phyloP scores from a whole-genome alignment of 2,329 filamentous ascomycete species.

The Aspergillus brunneoviolaceus region DNA sequence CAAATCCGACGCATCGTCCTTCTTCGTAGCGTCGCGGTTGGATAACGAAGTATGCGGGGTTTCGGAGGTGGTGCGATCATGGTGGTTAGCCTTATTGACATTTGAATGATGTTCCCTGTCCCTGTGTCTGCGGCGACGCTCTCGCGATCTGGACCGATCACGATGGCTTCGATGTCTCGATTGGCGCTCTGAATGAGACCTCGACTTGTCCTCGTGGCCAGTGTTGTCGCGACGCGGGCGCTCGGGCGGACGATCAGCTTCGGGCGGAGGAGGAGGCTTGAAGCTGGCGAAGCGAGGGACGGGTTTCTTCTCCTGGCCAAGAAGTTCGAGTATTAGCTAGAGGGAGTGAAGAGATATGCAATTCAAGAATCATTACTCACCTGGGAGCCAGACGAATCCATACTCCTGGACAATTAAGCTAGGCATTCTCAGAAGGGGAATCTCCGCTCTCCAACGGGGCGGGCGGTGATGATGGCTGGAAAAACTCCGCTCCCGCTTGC shows the following conservation, averaged over 20 bases:
- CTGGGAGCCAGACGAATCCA: constrained; percentile 38
- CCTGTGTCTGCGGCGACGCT: constrained; percentile 17
- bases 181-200: constrained; percentile 21
- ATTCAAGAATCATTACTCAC: constrained; percentile 23
- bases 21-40: constrained; percentile 16
- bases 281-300: constrained; percentile 77
- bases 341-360: neutral
- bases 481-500: constrained; percentile 26
- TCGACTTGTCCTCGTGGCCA: constrained; percentile 23
- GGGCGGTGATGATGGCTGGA: constrained; percentile 22
- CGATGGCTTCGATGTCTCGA: constrained; percentile 24
- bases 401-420: constrained; percentile 25
- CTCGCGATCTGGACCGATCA: constrained; percentile 25
- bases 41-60: constrained; percentile 1
- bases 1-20: constrained; percentile 29
- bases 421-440: constrained; percentile 13
- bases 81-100: constrained; percentile 14
- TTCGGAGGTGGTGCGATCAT: constrained; percentile 9
- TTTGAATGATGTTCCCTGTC: constrained; percentile 15
- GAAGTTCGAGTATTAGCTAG: neutral
- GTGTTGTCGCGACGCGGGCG: constrained; percentile 20
- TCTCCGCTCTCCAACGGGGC: constrained; percentile 10
- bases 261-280: constrained; percentile 48
- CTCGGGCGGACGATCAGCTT: constrained; percentile 22
- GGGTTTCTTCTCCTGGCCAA: constrained; percentile 35